Conservation (phyloP, 129 eudicot genomes). For the Flaveria trinervia region DNA sequence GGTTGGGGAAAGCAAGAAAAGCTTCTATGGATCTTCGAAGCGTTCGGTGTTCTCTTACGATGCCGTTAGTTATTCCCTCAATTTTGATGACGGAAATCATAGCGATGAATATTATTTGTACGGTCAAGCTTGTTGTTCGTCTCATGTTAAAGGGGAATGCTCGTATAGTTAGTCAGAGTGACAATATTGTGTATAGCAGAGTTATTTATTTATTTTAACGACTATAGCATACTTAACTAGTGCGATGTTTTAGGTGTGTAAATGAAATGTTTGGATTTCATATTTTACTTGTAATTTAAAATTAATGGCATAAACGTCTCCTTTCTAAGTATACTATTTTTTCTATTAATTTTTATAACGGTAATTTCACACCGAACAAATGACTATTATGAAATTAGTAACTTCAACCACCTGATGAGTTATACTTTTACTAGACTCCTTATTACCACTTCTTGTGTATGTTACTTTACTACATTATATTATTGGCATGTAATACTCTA, state of each 20-base stretch:
- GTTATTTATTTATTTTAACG: not conserved
- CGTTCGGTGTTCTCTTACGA: conserved; percentile 58
- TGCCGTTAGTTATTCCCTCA: conserved; percentile 68
- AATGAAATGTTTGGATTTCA: not conserved
- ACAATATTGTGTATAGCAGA: not conserved
- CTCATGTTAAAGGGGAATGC: not conserved
- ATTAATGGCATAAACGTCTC: too few species aligned
- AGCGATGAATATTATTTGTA: not conserved
- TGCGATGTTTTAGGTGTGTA: not conserved
- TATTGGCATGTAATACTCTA: too few species aligned
- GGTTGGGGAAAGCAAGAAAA: conserved; percentile 56
- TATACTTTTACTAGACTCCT: too few species aligned
- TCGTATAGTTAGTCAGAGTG: not conserved
- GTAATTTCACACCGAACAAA: too few species aligned
- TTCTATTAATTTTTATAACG: too few species aligned
- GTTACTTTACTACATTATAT: too few species aligned
- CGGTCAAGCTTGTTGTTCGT: conserved; percentile 3
- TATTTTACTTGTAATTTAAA: not conserved
- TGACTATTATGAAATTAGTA: too few species aligned
- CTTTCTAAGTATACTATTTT: too few species aligned
- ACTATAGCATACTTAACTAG: not conserved
- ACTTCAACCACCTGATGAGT: too few species aligned
- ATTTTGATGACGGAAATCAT: conserved; percentile 73
- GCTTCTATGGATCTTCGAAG: conserved; percentile 42
- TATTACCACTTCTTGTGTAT: too few species aligned